Conservation (phyloP, 495 filamentous ascomycete species). For the Trichoderma erinaceum region DNA sequence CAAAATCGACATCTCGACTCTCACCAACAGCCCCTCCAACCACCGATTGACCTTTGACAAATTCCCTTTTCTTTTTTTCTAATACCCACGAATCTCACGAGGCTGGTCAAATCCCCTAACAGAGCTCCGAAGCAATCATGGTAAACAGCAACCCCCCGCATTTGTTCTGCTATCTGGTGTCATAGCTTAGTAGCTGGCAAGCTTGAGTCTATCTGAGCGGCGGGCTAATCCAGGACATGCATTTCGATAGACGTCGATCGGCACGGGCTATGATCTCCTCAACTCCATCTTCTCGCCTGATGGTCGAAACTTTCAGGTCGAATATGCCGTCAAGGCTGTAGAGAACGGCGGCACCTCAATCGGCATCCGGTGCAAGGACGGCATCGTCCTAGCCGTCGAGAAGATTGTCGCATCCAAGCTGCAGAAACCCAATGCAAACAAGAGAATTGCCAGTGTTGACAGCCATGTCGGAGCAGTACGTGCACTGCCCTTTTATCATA, state of each 20-base stretch:
- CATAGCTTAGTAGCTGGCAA: not conserved
- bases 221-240: not conserved
- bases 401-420: slow-evolving; percentile 95
- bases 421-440: slow-evolving; percentile 87
- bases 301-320: slow-evolving; percentile 98
- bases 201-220: not conserved
- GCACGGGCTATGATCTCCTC: slow-evolving; percentile 96
- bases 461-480: slow-evolving; percentile 88
- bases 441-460: slow-evolving; percentile 91
- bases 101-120: not conserved
- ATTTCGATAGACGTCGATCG: slow-evolving; percentile 81
- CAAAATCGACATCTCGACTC: slow-evolving; percentile 6
- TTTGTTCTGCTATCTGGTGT: not conserved
- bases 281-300: slow-evolving; percentile 99
- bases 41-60: slow-evolving; percentile 7
- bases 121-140: slow-evolving; percentile 20
- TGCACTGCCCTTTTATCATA: slow-evolving; percentile 13
- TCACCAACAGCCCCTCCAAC: slow-evolving; percentile 3
- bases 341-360: slow-evolving; percentile 96
- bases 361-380: slow-evolving; percentile 95
- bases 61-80: not conserved
- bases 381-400: slow-evolving; percentile 92
- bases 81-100: slow-evolving; percentile 1
- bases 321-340: slow-evolving; percentile 97
- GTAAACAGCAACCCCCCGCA: slow-evolving; percentile 18